Evolutionary conservation across 305 asterid genomes (phyloP), one percentile per base, ranked within the genome.

Genomic region (Solanum aculeatissimum): DNA sequence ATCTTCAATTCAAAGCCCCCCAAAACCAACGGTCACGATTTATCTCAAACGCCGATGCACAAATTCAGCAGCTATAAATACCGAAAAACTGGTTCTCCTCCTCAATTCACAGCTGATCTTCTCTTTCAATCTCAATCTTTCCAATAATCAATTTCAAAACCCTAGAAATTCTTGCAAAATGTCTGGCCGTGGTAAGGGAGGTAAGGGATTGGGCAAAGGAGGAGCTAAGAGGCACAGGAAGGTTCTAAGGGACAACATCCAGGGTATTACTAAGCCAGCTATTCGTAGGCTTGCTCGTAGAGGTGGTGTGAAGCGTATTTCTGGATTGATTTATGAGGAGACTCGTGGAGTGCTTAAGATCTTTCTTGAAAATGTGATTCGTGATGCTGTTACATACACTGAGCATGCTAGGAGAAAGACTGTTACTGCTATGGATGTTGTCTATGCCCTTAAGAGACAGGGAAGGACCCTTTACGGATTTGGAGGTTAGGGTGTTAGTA

Each of bases 341-440:
- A 86, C 91, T 15, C 89, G 91, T 6, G 91, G 91, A 0, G 91
- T 88, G 0, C 81, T 89, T 0, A 89, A 89, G 91, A 89, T 89
- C 47, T 89, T 89, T 40, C n/a, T 89, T 0, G 91, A 89, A 53
- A 89, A 89, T 75, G 91, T 89, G 10, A 89, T 89, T 14, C 88
- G 91, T 12, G 91, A 89, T 51, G 91, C 91, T 5, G 91, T 89
- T 0, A 89, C 91, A 23, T 89, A 89, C 57, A 89, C 91, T 3
- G 89, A 89, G 83, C 91, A 87, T 19, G 89, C 89, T 9, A 87
- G 91, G 78, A 85, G 91, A 32, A 89, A 89, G 88, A 89, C 89
- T 5, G 91, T 89, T 15, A 89, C 89, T 14, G 91, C 91, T 21
- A 89, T 89, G 91, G 91, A 89, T 60, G 91, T 89, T n/a, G 91